Conservation (phyloP, 768 basidiomycete genomes). For the Termitomyces titanicus region DNA sequence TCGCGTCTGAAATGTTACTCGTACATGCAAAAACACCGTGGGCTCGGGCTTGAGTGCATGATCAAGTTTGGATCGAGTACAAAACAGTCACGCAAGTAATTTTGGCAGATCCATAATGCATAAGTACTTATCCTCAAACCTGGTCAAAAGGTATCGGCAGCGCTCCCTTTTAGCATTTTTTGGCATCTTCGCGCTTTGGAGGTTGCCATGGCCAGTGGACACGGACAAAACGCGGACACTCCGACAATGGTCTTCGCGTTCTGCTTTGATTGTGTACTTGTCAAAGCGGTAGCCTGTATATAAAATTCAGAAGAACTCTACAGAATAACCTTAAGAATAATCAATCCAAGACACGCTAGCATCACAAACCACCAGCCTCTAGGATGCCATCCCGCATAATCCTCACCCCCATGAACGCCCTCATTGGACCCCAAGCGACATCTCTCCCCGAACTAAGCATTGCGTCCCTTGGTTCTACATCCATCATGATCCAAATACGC, state of each 20-base stretch:
- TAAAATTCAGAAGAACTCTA: neutral
- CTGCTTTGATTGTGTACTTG: neutral
- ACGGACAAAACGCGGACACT: neutral
- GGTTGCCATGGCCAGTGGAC: too few species aligned
- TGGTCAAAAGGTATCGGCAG: neutral
- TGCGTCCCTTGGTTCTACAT: conserved; percentile 4
- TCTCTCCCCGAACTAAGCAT: conserved; percentile 4
- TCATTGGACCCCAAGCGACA: neutral
- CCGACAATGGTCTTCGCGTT: neutral
- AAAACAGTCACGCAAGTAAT: too few species aligned
- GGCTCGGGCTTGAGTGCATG: too few species aligned
- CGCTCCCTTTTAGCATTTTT: neutral
- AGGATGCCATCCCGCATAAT: conserved; percentile 6
- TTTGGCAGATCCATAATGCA: too few species aligned
- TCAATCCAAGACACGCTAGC: neutral
- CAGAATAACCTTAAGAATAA: neutral
- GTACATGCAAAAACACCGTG: too few species aligned
- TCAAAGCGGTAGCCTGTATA: neutral
- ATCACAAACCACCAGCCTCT: neutral
- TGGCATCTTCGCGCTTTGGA: neutral
- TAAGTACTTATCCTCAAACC: too few species aligned
- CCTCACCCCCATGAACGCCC: conserved; percentile 6
- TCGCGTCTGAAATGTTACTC: too few species aligned
- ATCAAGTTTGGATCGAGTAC: too few species aligned
- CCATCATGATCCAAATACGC: conserved; percentile 9